Evolutionary conservation across 225 moss, liverwort and hornwort genomes (phyloP).

Genomic region (Sphagnum tenellum): DNA sequence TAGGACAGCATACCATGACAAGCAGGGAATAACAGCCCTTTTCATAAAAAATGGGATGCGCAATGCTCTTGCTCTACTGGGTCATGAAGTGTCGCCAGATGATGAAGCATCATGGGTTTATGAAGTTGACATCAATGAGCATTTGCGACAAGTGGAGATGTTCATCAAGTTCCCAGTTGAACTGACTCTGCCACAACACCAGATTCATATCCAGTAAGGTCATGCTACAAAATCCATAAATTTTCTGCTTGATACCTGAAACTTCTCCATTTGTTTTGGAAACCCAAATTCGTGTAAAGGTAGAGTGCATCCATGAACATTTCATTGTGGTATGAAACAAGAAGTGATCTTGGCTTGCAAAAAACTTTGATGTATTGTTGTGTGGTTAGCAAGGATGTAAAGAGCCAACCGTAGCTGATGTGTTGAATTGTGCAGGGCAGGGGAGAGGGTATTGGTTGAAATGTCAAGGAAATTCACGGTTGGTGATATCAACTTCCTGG

Average conservation of each 20-base stretch:
- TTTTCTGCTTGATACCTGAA: too few relatives aligned
- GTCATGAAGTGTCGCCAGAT: slow-evolving; percentile 12
- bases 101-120: slow-evolving; percentile 57
- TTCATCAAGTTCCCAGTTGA: slow-evolving; percentile 33
- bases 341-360: too few relatives aligned
- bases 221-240: too few relatives aligned
- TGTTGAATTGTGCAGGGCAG: slow-evolving; percentile 19
- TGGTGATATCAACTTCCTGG: slow-evolving; percentile 53
- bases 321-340: too few relatives aligned
- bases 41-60: slow-evolving; percentile 93
- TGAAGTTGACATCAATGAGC: slow-evolving; percentile 60
- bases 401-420: too few relatives aligned
- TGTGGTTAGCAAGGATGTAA: too few relatives aligned
- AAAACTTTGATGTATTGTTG: too few relatives aligned
- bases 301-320: too few relatives aligned
- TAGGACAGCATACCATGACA: slow-evolving; percentile 39
- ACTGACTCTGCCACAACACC: not conserved
- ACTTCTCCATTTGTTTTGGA: too few relatives aligned
- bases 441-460: slow-evolving; percentile 68
- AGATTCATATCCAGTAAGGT: slow-evolving; percentile 31
- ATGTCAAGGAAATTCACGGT: slow-evolving; percentile 68
- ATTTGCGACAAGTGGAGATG: slow-evolving; percentile 48
- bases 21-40: slow-evolving; percentile 51
- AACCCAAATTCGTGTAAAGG: too few relatives aligned
- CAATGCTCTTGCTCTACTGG: slow-evolving; percentile 49